phyloP scores from a whole-genome alignment of 257 asterid genomes.

The Primulina huaijiensis region DNA sequence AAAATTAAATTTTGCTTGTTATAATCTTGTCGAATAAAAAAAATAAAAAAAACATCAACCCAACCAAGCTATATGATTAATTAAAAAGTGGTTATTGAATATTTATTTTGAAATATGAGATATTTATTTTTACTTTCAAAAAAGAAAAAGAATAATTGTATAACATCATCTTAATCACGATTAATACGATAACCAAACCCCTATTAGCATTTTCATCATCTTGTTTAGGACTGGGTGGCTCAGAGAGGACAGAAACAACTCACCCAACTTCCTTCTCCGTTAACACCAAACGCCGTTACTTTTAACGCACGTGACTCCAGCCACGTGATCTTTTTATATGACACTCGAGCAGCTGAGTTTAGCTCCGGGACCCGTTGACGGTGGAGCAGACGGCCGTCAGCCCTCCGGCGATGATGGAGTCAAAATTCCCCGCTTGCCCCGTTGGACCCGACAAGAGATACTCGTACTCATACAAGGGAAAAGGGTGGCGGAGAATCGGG shows the following conservation, averaged over 20 bases:
- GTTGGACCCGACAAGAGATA: constrained; percentile 91
- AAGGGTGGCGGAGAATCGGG: constrained; percentile 67
- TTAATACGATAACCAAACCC: constrained; percentile 23
- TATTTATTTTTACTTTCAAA: no score
- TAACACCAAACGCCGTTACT: constrained; percentile 48
- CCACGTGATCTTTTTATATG: constrained; percentile 49
- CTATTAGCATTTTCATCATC: constrained; percentile 26
- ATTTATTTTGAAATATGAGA: no score
- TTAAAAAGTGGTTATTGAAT: no score
- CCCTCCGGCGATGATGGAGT: constrained; percentile 41
- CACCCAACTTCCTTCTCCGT: constrained; percentile 26
- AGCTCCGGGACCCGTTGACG: constrained; percentile 51
- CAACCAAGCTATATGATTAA: no score
- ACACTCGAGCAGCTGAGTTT: constrained; percentile 55
- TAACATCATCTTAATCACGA: constrained; percentile 30
- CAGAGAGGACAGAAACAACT: background rate
- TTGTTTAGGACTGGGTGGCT: constrained; percentile 15
- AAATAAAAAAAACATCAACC: no score
- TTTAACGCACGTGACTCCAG: constrained; percentile 42
- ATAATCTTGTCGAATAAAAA: no score
- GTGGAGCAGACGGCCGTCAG: constrained; percentile 55
- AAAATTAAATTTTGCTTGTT: no score
- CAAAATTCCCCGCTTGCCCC: constrained; percentile 70
- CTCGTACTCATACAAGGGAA: constrained; percentile 85
- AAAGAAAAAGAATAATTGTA: constrained; percentile 28